Base-by-base conservation (phyloP, 441 rosid species). In the Gossypium schwendimanii region DNA sequence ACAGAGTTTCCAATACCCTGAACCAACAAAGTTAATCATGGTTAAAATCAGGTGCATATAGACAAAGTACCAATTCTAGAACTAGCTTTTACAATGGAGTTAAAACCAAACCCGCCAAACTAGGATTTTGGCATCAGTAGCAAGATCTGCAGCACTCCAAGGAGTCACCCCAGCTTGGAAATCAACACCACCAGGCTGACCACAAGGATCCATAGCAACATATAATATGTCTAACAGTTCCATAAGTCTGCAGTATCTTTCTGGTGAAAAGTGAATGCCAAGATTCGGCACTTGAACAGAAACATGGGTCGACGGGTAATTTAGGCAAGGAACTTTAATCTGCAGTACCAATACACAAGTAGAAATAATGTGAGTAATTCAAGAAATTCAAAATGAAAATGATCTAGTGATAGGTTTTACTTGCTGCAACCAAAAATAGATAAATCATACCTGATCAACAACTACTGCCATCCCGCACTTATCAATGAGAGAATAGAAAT, bases 211-310 rank as follows among this genome's bases (percentile, higher is more conserved):
- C 86, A 83, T 80, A 24, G 89, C 80, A 65, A 80, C 88, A 72
- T 81, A 78, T 75, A 87, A 70, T 80, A 93, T 85, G 73, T 85
- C 82, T 71, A 85, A 76, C 81, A 96, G 83, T 77, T 92, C 97
- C 87, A 89, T 80, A 79, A 93, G 86, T 83, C 86, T 85, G 82
- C 77, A 63, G 73, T 88, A 96, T 85, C 99, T 87, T 33, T 84
- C 84, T 31, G 98, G 99, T 53, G 99, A 96, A 81, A 93, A 81
- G 86, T 96, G 99, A 85, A 96, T 81, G 83, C 94, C 88, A 83
- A 96, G 93, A 84, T 86, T 93, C 73, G 99, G 99, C 75, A 96
- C 96, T 93, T 96, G 96, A 75, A 96, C 79, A 70, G 98, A 92
- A 79, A 96, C 84, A 73, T 93, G 88, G 24, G 97, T 91, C 67